These are phyloP conservation scores for Apiotrichum gamsii DNA, from an alignment of 1,284 basidiomycete genomes.

Conservation along the genomic window DNA sequence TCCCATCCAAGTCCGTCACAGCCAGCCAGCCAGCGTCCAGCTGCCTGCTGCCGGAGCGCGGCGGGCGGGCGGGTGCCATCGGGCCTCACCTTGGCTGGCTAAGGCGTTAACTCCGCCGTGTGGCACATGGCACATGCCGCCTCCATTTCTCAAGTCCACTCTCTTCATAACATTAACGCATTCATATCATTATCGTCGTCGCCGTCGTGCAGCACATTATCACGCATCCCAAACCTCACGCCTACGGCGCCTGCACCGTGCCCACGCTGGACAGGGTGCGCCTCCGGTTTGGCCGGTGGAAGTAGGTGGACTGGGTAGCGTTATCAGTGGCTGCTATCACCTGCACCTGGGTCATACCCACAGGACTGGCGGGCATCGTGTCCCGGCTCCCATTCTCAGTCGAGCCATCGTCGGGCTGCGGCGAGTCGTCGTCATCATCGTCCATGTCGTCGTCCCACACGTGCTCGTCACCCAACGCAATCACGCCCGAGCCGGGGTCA, in stretches of 20 bases:
- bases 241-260: neutral
- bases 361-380: constrained; percentile 14
- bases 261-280: constrained; percentile 11
- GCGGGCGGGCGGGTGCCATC: too few species aligned
- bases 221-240: too few species aligned
- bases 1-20: constrained; percentile 1
- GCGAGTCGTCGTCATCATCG: constrained; percentile 45
- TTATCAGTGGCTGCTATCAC: neutral
- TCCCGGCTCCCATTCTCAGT: too few species aligned
- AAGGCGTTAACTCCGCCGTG: too few species aligned
- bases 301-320: constrained; percentile 51
- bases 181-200: too few species aligned
- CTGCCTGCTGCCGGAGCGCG: too few species aligned
- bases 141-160: too few species aligned
- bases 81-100: too few species aligned
- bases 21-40: constrained; percentile 2
- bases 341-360: constrained; percentile 2
- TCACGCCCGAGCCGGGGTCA: constrained; percentile 56
- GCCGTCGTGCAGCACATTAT: too few species aligned
- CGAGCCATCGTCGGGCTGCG: constrained; percentile 30
- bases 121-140: too few species aligned
- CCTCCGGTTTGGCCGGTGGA: constrained; percentile 25
- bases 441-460: constrained; percentile 54
- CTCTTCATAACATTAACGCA: too few species aligned
- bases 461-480: constrained; percentile 64